Conservation (phyloP, 208 protist species). For the Jaenimonas drosophilae region DNA sequence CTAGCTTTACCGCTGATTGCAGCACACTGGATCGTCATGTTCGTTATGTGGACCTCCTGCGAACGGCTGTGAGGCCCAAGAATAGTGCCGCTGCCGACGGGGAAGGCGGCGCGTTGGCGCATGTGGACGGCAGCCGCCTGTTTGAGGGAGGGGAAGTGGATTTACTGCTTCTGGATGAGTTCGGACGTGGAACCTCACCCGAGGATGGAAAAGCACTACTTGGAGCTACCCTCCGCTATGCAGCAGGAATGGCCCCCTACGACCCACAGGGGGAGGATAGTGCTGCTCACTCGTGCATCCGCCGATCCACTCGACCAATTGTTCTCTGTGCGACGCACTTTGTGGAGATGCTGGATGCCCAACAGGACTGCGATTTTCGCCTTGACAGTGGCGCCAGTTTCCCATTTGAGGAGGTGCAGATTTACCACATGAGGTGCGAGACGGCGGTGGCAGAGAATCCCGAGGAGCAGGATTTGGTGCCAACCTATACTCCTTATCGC, state of each 20-base stretch:
- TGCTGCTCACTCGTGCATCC: conserved; percentile 1
- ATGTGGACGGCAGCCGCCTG: too few species aligned
- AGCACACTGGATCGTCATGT: conserved; percentile 53
- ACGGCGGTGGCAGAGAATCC: too few species aligned
- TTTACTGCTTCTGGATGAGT: conserved; percentile 91
- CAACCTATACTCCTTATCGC: too few species aligned
- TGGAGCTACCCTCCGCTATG: conserved; percentile 39
- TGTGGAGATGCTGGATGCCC: conserved; percentile 28
- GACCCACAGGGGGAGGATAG: background rate
- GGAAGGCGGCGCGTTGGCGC: too few species aligned
- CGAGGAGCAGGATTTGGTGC: too few species aligned
- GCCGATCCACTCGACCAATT: conserved; percentile 10
- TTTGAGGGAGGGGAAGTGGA: background rate
- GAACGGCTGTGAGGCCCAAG: too few species aligned
- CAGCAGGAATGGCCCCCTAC: conserved; percentile 8
- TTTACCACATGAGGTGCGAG: conserved; percentile 50
- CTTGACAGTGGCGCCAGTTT: conserved; percentile 5
- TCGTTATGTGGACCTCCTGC: too few species aligned
- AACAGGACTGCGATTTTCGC: background rate
- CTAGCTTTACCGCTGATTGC: conserved; percentile 69
- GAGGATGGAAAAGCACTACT: conserved; percentile 80
- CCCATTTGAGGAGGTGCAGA: conserved; percentile 25
- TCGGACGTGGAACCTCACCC: conserved; percentile 90
- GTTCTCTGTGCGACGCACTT: conserved; percentile 70
- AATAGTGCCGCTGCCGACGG: too few species aligned